Evolutionary conservation across 2,329 filamentous ascomycete genomes (phyloP).

Genomic region (Alternaria conjuncta): DNA sequence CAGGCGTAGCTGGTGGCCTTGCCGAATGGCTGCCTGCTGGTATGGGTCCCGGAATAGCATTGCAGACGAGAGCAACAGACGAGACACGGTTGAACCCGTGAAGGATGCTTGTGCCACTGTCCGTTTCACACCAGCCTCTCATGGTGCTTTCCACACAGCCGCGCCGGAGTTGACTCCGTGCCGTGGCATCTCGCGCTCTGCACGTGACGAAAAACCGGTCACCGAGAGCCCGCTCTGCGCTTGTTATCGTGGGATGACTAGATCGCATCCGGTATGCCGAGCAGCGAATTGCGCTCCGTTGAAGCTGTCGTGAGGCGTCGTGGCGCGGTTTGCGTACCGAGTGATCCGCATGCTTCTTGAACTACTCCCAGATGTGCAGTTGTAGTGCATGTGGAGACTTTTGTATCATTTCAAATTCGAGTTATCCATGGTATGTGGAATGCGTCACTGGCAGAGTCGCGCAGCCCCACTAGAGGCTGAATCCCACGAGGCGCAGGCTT

Average conservation of each 20-base stretch:
- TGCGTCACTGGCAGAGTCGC: conserved; percentile 6
- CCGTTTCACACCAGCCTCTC: neutral
- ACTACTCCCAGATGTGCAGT: neutral
- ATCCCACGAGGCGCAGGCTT: conserved; percentile 6
- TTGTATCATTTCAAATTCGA: neutral
- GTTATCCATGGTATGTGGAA: neutral
- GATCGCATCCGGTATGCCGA: conserved; percentile 2
- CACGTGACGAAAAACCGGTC: conserved; percentile 7
- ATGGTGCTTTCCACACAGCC: neutral
- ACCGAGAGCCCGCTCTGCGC: neutral
- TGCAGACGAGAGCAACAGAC: neutral
- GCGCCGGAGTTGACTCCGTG: conserved; percentile 7
- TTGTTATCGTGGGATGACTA: neutral
- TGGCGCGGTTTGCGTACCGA: conserved; percentile 4
- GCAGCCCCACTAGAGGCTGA: conserved; percentile 9
- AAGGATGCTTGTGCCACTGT: conserved; percentile 12
- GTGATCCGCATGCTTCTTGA: conserved; percentile 2
- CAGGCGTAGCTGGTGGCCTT: neutral
- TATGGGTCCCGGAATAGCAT: conserved; percentile 4
- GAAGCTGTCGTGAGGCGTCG: conserved; percentile 3
- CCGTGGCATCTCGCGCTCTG: neutral
- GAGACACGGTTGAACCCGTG: conserved; percentile 8
- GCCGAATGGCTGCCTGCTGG: neutral
- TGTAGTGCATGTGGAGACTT: neutral
- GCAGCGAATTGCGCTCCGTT: neutral